Evolutionary conservation across 305 asterid species (phyloP), one percentile per base, ranked within the genome.

Genomic region (Solanum aculeatissimum): DNA sequence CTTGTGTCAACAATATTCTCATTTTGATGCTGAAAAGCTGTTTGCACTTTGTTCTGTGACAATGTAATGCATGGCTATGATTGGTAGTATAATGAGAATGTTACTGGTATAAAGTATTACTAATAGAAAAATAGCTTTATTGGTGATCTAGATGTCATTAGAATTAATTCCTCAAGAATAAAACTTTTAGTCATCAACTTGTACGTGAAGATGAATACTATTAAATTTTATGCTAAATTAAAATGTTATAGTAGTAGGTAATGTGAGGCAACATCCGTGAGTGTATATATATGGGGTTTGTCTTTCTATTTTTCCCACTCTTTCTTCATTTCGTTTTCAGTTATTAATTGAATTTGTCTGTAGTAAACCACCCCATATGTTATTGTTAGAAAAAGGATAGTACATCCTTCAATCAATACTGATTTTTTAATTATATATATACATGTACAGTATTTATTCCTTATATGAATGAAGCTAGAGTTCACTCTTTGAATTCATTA

Each of bases 331-430:
- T 91, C 92, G 84, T 85, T 92, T 78, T 90, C 90, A 91, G 84
- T 75, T 83, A 88, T 91, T 88, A 85, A 87, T 91, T 91, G 85
- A 43, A 84, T 88, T 90, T 93, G 94, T 91, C 90, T 87, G 84
- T 83, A 81, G 87, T 90, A 85, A 81, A 89, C 79, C 90, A 91
- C 94, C 93, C 88, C 94, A 91, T 86, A 83, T 85, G 87, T 89
- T 77, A 88, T 87, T 92, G 89, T 89, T 65, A 82, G 83, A 79
- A 85, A 83, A 83, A 84, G 80, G 85, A 84, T 58, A 87, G 87
- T 32, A 75, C 25, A 43, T n/a, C n/a, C 49, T 43, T 27, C 51
- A 68, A 69, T 83, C 35, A 83, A 83, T 49, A 42, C 77, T 43
- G 47, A 10, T 57, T 82, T 40, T 3, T 66, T 58, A 21, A n/a